Evolutionary conservation across 169 alveolate genomes (phyloP), one percentile per base, ranked within the genome.

Genomic region (Cyclospora cayetanensis): DNA sequence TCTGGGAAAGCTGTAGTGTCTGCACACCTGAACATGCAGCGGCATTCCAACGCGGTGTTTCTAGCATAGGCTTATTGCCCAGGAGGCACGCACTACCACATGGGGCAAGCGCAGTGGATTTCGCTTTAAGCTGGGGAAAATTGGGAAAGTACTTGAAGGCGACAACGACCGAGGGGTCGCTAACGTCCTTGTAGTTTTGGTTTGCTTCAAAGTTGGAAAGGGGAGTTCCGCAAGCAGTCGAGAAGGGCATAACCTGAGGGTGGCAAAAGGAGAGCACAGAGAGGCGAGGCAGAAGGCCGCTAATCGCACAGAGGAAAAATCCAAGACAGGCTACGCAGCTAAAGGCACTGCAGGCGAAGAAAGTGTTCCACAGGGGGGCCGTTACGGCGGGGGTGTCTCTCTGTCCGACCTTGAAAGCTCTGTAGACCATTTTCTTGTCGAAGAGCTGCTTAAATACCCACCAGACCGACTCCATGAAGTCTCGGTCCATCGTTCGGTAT

Each of bases 181-280:
- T 95, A 9, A 97, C 99, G 70, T 98, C 99, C 91, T 98, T 98
- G 96, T 98, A 98, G 94, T 98, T 98, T 68, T 97, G 96, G 88
- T 98, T 97, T 52, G 99, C 99, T 95, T 99, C 99, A 93, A 99
- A 99, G 93, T 99, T 99, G 0, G 99, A 98, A 37, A 99, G 94
- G 7, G 99, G 99, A 4, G 99, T 99, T 65, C 97, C 95, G 91
- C 99, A 98, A 43, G 98, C 98, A 89, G 98, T 95, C 20, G 99
- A 98, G 95, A 97, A 99, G n/a, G 99, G 99, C 99, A 99, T 99
- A 77, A 99, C 99, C 82, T 70, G 76, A 0, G 31, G 35, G 63
- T n/a, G 63, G 63, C 63, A 50, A 18, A 68, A n/a, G 20, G 50
- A 68, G n/a, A 4, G 1, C n/a, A 68, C 4, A 11, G 11, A 34